Base-by-base conservation (phyloP, 1,284 basidiomycete genomes). In the Marasmius fiardii region DNA sequence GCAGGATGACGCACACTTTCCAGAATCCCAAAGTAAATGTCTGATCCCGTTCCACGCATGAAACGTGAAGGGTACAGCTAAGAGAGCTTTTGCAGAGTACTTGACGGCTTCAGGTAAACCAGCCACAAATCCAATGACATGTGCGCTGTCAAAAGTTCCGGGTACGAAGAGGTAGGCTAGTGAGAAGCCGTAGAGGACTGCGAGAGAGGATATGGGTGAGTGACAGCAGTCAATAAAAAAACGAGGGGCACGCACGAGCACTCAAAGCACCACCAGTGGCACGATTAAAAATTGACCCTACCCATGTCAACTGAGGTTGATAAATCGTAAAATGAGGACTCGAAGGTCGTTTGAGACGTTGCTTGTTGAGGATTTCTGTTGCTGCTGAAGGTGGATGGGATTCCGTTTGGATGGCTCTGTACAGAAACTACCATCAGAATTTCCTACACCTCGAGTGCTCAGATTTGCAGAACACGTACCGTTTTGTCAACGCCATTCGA, bases 301-400 rank as follows among this genome's bases (percentile, higher is more conserved):
- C 37, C 93, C 92, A 97, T 43, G 96, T 98, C 47, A 94, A 73
- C 71, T 98, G 95, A 20, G 93, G 94, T 71, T 97, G 92, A 77
- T 98, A 99, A 73, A 98, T 98, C 50, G 92, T 92, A 65, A 95
- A 90, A 72, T 98, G 94, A 21, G 97, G 96, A 65, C 89, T 92
- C 56, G 81, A 89, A 18, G 97, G 96, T 28, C 96, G 88, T 51
- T 80, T 76, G 51, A 90, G 75, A 61, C 96, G 86, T 72, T 98
- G 95, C 61, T 83, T 71, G 79, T 99, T 96, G 61, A 98, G 78
- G 60, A 96, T 85, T 4, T 79, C 79, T 44, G 76, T 72, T 48
- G 83, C 77, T 1, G 83, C 80, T 0, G 83, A 75, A 1, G 85
- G 77, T 6, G 85, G 76, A 5, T 87, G 60, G 0, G 86, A 85